Evolutionary conservation across 805 yeast genomes (phyloP).

Genomic region (Candida dajiaensis): DNA sequence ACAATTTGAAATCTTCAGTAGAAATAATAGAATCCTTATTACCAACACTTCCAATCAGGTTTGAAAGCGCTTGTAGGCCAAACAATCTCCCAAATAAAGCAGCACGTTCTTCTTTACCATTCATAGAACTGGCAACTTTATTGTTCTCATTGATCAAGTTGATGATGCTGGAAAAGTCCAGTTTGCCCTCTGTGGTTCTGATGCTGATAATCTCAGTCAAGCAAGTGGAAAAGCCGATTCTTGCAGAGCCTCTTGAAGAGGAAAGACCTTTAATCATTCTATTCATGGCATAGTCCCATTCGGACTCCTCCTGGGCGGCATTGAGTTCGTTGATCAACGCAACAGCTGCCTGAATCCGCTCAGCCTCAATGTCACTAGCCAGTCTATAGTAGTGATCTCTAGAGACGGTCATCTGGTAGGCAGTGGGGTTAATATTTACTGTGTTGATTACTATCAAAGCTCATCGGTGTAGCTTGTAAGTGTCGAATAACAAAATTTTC

Average conservation of each 20-base stretch:
- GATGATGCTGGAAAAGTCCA: constrained; percentile 35
- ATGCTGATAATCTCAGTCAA: constrained; percentile 57
- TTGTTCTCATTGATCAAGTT: constrained; percentile 30
- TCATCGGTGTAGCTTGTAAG: constrained; percentile 1
- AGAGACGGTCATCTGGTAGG: constrained; percentile 47
- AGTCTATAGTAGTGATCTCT: constrained; percentile 73
- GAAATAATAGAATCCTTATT: constrained; percentile 4
- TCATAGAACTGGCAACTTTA: constrained; percentile 37
- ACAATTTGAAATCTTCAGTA: constrained; percentile 29
- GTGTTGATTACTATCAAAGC: too few relatives aligned
- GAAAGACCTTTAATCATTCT: constrained; percentile 77
- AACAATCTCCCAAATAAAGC: constrained; percentile 77
- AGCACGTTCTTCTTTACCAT: constrained; percentile 82
- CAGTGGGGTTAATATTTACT: too few relatives aligned
- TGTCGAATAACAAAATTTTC: not conserved
- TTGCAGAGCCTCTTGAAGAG: constrained; percentile 76
- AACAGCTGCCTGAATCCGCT: constrained; percentile 69
- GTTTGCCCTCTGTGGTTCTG: constrained; percentile 25
- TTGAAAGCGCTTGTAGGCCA: constrained; percentile 72
- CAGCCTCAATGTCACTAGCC: constrained; percentile 70
- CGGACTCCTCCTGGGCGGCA: constrained; percentile 37
- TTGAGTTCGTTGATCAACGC: constrained; percentile 55
- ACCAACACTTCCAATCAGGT: constrained; percentile 22
- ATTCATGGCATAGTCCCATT: constrained; percentile 77
- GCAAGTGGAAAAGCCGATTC: constrained; percentile 86